Evolutionary conservation across 306 rosid species (phyloP), one percentile per base, ranked within the genome.

Genomic region (Cucurbita pepo): DNA sequence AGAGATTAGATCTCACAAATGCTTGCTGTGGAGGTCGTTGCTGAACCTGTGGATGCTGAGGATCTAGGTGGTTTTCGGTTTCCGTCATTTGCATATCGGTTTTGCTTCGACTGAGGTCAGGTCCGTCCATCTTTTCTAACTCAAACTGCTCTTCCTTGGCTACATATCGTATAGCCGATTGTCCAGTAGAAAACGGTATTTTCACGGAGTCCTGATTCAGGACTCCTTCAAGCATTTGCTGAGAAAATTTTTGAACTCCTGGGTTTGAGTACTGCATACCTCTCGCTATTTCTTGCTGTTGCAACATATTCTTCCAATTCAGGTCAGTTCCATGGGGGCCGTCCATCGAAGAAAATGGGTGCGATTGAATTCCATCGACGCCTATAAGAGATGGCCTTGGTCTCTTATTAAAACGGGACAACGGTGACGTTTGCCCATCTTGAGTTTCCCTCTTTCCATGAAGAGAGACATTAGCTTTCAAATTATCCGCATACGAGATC

Each of bases 91-190:
- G 90, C 80, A 77, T 63, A 54, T 84, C 91, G 51, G 76, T 81
- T 81, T 72, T 89, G 77, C 21, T 86, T 74, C 91, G 89, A 80
- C 69, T 82, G 74, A 83, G 72, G 78, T 91, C 97, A 36, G 87
- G 61, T 70, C 90, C 89, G 43, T 89, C 95, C 47, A 81, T 18
- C 79, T 85, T 95, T 63, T 83, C 96, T 51, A 83, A 79, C 76
- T 89, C 97, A 61, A 84, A 83, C 79, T 82, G 97, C 83, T 95
- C 97, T 82, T 88, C 95, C 89, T 95, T 95, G 38, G 96, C 81
- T 80, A 67, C 83, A 82, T 77, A 81, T 72, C 86, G 79, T 84
- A 86, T 83, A 55, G 85, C 85, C 69, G 74, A 88, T 72, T 85
- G 96, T 78, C 88, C 85, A 48, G 88, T 71, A 80, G 88, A 56